Conservation (phyloP, 2,329 filamentous ascomycete species). For the Calonectria naviculata region DNA sequence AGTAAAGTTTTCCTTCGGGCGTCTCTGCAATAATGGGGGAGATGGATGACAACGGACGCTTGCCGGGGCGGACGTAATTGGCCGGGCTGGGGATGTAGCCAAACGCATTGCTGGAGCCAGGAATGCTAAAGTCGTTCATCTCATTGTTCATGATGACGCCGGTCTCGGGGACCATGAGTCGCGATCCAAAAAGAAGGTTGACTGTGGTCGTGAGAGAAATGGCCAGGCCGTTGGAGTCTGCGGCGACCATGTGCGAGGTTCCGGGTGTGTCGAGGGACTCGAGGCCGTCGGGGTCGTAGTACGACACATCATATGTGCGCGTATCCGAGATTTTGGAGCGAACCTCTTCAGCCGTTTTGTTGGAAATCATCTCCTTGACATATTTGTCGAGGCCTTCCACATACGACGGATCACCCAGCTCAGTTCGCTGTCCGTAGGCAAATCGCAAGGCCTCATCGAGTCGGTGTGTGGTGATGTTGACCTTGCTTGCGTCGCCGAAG, state of each 20-base stretch:
- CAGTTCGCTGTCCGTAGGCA: conserved; percentile 78
- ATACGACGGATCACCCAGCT: conserved; percentile 82
- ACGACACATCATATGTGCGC: conserved; percentile 51
- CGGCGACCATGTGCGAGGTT: conserved; percentile 74
- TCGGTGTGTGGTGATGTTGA: conserved; percentile 76
- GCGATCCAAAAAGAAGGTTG: conserved; percentile 83
- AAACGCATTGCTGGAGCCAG: conserved; percentile 76
- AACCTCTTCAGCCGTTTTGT: conserved; percentile 64
- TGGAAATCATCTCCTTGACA: conserved; percentile 75
- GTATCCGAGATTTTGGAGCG: conserved; percentile 57
- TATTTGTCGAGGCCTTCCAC: conserved; percentile 69
- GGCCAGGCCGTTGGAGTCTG: conserved; percentile 77
- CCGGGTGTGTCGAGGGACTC: conserved; percentile 70
- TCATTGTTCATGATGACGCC: conserved; percentile 78
- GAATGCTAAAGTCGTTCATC: conserved; percentile 82
- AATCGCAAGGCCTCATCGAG: conserved; percentile 88
- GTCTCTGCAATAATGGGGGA: conserved; percentile 81
- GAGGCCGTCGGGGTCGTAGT: conserved; percentile 58
- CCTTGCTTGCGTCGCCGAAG: conserved; percentile 66
- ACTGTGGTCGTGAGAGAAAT: conserved; percentile 84
- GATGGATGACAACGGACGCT: conserved; percentile 83
- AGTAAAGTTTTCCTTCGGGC: conserved; percentile 74
- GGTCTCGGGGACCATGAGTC: conserved; percentile 82
- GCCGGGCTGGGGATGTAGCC: conserved; percentile 79
- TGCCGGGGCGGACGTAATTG: conserved; percentile 82